Base-by-base conservation (phyloP, 2,329 filamentous ascomycete species). In the Didymosphaeria variabile region DNA sequence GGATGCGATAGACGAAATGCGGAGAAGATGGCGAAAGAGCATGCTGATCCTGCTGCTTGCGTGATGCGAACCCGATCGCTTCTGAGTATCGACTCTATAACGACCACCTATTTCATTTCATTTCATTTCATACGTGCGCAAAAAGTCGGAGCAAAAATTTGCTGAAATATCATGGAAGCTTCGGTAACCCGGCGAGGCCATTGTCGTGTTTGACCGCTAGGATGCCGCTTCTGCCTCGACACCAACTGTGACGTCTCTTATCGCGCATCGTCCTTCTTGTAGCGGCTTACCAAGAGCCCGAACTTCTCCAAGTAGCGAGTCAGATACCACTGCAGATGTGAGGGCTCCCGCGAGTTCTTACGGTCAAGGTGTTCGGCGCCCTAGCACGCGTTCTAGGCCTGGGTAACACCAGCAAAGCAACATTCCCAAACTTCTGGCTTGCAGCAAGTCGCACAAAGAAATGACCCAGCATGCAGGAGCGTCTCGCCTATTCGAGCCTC, bases 1-100 rank as follows among this genome's bases (percentile, higher is more conserved):
- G 72, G 67, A 61, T 61, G 60, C 60, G 61, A 66, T 72, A 67
- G 62, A 69, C 67, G 61, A 72, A 76, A 71, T 77, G 74, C 73
- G 74, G 74, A 77, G 74, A 76, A 74, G 69, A 61, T 62, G 69
- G 69, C 66, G 36, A 47, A 61, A 59, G 59, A 66, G 64, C 68
- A 62, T 54, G 40, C 44, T 40, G 42, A 58, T 50, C 53, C 26
- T 29, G 26, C 26, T 59, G 34, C 54, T 61, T 59, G 59, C 57
- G 52, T 34, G 26, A 55, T 54, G 56, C 54, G 58, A 49, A 53
- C n/a, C 59, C 55, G 55, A 32, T 54, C 36, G 57, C 19, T 13
- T 34, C 31, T 21, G 44, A 19, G 12, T 31, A 17, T 19, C 47
- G 7, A 8, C 57, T 46, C 46, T 26, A 40, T 10, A 26, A 36